Base-by-base conservation (phyloP, 2,329 filamentous ascomycete species). In the Sporothrix phasma region DNA sequence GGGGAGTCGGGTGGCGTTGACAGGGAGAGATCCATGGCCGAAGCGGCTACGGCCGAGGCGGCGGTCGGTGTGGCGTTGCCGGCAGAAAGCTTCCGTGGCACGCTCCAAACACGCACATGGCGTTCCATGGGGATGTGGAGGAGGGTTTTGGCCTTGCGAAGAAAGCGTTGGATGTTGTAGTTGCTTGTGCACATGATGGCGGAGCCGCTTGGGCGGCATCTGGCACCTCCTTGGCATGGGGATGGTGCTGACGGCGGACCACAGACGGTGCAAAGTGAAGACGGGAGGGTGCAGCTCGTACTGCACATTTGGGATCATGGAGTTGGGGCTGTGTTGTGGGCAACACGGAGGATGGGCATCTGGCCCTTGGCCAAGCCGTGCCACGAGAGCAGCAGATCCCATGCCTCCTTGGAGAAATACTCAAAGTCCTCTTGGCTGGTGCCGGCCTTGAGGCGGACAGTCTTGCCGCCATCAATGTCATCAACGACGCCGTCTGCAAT, bases 261-360 rank as follows among this genome's bases (percentile, higher is more conserved):
- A 87, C 1, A 97, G 79, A 69, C 93, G 91, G 72, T 96, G 86
- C 66, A 97, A 80, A 1, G 87, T 90, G 73, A 97, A 90, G 49
- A 96, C 81, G 0, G 90, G 91, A 4, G 92, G 94, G 70, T 92
- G 85, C 46, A 91, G 80, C 75, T 97, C 94, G 73, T 88, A 96
- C 70, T 88, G 79, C 54, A 96, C 77, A 68, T 96, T 90, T 45
- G 84, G 78, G 3, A 76, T 76, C n/a, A 76, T 71, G 2, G 80
- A 81, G 46, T 84, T 81, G 80, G 78, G 7, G 86, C 82, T 29
- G 88, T 92, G 74, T 96, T 88, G 74, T 93, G 88, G 43, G 89
- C 92, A 68, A 82, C 83, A 65, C 94, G 86, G 53, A 85, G 76
- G 68, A 97, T 92, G 51, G 89, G 81, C 8, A 85, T 79, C 62